Evolutionary conservation across 805 yeast genomes (phyloP), one percentile per base, ranked within the genome.

Genomic region (Priceomyces melissophilus): DNA sequence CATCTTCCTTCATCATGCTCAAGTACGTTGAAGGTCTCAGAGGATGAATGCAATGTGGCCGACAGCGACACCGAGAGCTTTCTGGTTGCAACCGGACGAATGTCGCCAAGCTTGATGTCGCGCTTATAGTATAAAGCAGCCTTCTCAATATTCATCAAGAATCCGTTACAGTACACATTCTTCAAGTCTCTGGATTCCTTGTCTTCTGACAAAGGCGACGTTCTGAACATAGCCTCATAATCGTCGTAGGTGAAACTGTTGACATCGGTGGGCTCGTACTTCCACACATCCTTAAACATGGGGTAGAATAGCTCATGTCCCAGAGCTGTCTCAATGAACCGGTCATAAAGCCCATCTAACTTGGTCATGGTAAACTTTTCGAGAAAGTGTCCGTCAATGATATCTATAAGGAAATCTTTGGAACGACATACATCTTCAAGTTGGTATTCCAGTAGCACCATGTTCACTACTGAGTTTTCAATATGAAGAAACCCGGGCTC

Each of bases 91-190:
- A 20, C 25, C 25, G 8, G 25, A 20, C 25, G 25, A 20, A 20
- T 20, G 25, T 20, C 25, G 25, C 25, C 25, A 8, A 20, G 25
- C 8, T 8, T 20, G 25, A 20, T 20, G 25, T 20, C 25, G 25
- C 25, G 25, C 25, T 20, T 20, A 20, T 20, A 20, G 30, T 37
- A 37, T 15, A 17, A 30, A 11, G 25, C 20, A 10, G 53, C 52
- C 38, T 50, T 47, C n/a, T 47, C 54, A 5, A 53, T 43, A 37
- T 58, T 57, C 52, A 57, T 46, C n/a, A 53, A 32, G 29, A 51
- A 39, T 39, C 47, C 41, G 40, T 33, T 35, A 14, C 41, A 46
- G 27, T 41, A 35, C 41, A 35, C 42, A 32, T 36, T 41, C 13
- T 44, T 46, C 16, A 46, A 30, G 26, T 9, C 10, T 29, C 23